phyloP scores from a whole-genome alignment of 2,329 filamentous ascomycete species.

The Ceratocystis albifundus region DNA sequence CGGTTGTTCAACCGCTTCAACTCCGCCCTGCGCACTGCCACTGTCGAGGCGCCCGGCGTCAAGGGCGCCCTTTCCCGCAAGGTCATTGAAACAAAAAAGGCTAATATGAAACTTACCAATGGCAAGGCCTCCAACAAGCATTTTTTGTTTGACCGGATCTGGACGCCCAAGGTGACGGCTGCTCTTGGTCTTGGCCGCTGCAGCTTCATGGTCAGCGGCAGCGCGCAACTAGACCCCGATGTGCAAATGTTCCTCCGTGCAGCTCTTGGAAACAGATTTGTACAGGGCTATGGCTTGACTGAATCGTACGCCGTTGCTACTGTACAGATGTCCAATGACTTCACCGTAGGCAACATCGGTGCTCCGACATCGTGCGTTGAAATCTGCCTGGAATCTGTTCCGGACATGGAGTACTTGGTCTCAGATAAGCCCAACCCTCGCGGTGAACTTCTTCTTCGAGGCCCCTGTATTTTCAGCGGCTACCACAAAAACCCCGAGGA shows the following conservation, averaged over 20 bases:
- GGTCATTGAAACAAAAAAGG: slow-evolving; percentile 68
- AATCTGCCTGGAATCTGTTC: slow-evolving; percentile 71
- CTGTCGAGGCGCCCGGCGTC: slow-evolving; percentile 66
- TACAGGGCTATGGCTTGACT: slow-evolving; percentile 87
- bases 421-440: slow-evolving; percentile 82
- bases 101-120: slow-evolving; percentile 58
- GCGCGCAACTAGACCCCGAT: slow-evolving; percentile 77
- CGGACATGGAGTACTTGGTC: slow-evolving; percentile 85
- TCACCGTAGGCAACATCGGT: slow-evolving; percentile 70
- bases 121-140: slow-evolving; percentile 70
- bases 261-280: slow-evolving; percentile 64
- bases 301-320: slow-evolving; percentile 76
- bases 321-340: slow-evolving; percentile 59
- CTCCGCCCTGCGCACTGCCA: slow-evolving; percentile 66
- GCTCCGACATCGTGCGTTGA: slow-evolving; percentile 56
- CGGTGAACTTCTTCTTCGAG: slow-evolving; percentile 77
- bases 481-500: slow-evolving; percentile 88
- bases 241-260: slow-evolving; percentile 83
- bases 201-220: slow-evolving; percentile 70
- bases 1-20: slow-evolving; percentile 86
- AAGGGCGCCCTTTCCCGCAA: slow-evolving; percentile 71
- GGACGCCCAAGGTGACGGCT: slow-evolving; percentile 76
- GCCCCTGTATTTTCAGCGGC: slow-evolving; percentile 66
- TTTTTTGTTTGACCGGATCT: slow-evolving; percentile 72
- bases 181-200: slow-evolving; percentile 68